A percentile compares a stretch with the other conserved stretches of the same genome.
Evolutionary conservation across 2,329 filamentous ascomycete genomes (phyloP).

Genomic region (Xylariaceae sp.): DNA sequence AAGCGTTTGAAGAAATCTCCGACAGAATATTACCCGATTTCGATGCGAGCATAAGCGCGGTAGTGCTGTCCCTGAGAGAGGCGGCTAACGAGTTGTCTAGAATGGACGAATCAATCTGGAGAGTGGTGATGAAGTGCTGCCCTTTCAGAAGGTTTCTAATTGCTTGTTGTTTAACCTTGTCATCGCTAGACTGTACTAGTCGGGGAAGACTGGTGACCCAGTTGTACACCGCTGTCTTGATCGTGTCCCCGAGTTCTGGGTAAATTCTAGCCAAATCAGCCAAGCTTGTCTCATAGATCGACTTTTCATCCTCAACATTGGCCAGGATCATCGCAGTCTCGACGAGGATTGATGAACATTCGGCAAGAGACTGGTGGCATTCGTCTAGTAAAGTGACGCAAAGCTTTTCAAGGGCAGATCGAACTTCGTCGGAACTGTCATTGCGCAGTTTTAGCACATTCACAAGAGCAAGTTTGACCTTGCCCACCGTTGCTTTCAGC

Average conservation of each 20-base stretch:
- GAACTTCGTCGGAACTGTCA: constrained; percentile 71
- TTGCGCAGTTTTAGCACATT: constrained; percentile 75
- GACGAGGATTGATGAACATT: constrained; percentile 71
- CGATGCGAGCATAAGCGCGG: constrained; percentile 43
- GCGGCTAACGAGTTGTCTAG: constrained; percentile 68
- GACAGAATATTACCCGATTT: constrained; percentile 38
- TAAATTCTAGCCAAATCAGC: constrained; percentile 66
- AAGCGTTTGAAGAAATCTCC: constrained; percentile 36
- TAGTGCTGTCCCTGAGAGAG: constrained; percentile 75
- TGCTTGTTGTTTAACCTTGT: constrained; percentile 71
- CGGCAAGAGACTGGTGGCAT: constrained; percentile 72
- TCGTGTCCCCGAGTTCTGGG: constrained; percentile 60
- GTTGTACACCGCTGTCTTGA: constrained; percentile 73
- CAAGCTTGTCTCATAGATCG: constrained; percentile 53
- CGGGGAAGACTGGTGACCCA: constrained; percentile 83
- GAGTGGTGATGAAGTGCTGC: constrained; percentile 64
- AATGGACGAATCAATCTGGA: constrained; percentile 66
- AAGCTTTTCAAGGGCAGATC: constrained; percentile 66
- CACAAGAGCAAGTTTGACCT: constrained; percentile 81
- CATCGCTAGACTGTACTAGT: constrained; percentile 82
- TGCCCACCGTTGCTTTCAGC: constrained; percentile 77
- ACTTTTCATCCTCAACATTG: constrained; percentile 49
- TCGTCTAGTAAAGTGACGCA: constrained; percentile 78
- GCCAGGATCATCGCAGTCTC: constrained; percentile 79
- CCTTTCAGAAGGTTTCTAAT: constrained; percentile 78